phyloP scores from a whole-genome alignment of 2,329 filamentous ascomycete species.

The Chrysosporium keratinophilum region DNA sequence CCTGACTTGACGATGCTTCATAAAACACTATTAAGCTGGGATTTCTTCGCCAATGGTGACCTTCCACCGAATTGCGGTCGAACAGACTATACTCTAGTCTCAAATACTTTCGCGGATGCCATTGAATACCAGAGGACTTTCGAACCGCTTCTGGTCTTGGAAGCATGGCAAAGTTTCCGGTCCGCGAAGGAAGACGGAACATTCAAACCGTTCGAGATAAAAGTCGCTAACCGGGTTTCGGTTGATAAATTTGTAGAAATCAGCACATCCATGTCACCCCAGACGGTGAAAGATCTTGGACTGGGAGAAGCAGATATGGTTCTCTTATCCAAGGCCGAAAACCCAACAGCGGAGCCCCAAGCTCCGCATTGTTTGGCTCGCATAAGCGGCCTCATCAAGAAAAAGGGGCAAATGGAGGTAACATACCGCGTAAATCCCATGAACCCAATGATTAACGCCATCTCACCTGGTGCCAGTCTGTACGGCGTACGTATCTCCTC shows the following conservation, averaged over 20 bases:
- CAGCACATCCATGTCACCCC: constrained; percentile 65
- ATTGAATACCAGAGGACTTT: constrained; percentile 79
- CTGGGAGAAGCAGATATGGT: constrained; percentile 81
- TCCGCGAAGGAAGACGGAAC: constrained; percentile 79
- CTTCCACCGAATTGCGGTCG: constrained; percentile 65
- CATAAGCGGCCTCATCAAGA: constrained; percentile 67
- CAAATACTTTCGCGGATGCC: constrained; percentile 65
- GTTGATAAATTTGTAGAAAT: constrained; percentile 92
- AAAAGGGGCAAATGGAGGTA: constrained; percentile 71
- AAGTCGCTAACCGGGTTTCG: constrained; percentile 73
- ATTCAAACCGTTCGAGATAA: constrained; percentile 73
- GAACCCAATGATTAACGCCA: constrained; percentile 51
- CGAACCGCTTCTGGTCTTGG: constrained; percentile 76
- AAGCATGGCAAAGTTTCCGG: constrained; percentile 92
- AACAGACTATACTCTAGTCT: constrained; percentile 63
- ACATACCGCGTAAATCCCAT: constrained; percentile 69
- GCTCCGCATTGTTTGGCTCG: constrained; percentile 77
- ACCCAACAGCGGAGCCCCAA: constrained; percentile 55
- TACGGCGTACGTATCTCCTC: constrained; percentile 77
- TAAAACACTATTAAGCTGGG: constrained; percentile 79
- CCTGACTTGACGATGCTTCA: constrained; percentile 81
- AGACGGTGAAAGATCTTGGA: constrained; percentile 59
- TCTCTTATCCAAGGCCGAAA: constrained; percentile 63
- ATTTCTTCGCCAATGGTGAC: constrained; percentile 83
- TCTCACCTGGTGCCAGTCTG: constrained; percentile 60